Evolutionary conservation across 805 yeast genomes (phyloP), one percentile per base, ranked within the genome.

Genomic region (Hanseniaspora thailandica): DNA sequence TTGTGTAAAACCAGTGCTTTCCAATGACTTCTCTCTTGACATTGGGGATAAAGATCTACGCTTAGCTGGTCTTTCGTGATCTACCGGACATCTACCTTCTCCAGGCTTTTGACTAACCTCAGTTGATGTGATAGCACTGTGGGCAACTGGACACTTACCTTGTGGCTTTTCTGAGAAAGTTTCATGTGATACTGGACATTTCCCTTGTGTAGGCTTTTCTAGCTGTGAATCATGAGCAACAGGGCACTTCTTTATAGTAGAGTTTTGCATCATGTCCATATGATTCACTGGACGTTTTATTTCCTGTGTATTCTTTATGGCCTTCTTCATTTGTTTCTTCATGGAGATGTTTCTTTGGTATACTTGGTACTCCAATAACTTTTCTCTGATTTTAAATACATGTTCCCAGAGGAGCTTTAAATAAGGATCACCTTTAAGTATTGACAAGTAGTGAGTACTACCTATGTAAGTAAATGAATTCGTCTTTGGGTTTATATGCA

Each of bases 361-460:
- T 33, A 57, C 57, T 45, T 64, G 65, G 66, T 67, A 65, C 45
- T 66, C 69, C 47, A 62, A 57, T 31, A 66, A 56, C 47, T 62
- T 66, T 53, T 71, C 73, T 56, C 75, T 66, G 57, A 71, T 63
- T 34, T 68, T 69, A 57, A 71, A 71, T 25, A 71, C 71, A 56
- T 71, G 76, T 4, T 71, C 70, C 82, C 82, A 77, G 23, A 77
- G 59, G 43, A 77, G 73, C 55, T 78, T 72, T 45, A 77, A 61
- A 59, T 76, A 77, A 5, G 79, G 76, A 57, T 77, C 82, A 59
- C 80, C 79, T 60, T 77, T 73, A 69, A 77, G 76, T 20, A 77
- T 71, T 26, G 80, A 79, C 58, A 77, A 63, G 81, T 81, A 77
- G 23, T 80, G 78, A 4, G 80, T 72, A 1, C 78, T 75, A 55